Evolutionary conservation across 805 yeast genomes (phyloP).

Genomic region (Metschnikowia lochheadii): DNA sequence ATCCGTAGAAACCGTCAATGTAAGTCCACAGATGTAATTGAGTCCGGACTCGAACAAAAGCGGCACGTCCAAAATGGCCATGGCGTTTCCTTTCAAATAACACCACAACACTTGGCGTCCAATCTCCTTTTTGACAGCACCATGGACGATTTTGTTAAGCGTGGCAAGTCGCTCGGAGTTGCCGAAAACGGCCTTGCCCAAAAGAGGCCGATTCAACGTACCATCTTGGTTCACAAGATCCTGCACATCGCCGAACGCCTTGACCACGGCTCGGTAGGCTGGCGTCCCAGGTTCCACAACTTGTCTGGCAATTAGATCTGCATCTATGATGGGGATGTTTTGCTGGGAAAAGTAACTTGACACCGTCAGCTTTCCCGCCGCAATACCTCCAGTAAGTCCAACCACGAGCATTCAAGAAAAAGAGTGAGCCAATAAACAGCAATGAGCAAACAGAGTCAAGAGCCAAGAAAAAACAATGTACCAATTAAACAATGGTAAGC

Average conservation of each 20-base stretch:
- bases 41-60: conserved; percentile 77
- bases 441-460: no score
- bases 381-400: conserved; percentile 97
- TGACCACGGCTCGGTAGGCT: conserved; percentile 65
- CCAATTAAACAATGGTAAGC: no score
- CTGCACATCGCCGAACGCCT: conserved; percentile 55
- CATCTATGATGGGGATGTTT: conserved; percentile 68
- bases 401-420: conserved; percentile 65
- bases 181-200: conserved; percentile 78
- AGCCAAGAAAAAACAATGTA: no score
- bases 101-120: conserved; percentile 48
- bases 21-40: conserved; percentile 64
- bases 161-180: conserved; percentile 52
- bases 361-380: conserved; percentile 94
- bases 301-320: conserved; percentile 83
- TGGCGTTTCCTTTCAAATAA: conserved; percentile 53
- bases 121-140: conserved; percentile 74
- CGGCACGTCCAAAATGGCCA: conserved; percentile 87
- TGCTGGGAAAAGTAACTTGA: conserved; percentile 54
- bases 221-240: conserved; percentile 42
- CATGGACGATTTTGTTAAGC: conserved; percentile 80
- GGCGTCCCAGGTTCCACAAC: conserved; percentile 76
- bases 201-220: conserved; percentile 60
- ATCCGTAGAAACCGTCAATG: conserved; percentile 64
- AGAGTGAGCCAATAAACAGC: no score